Conservation (phyloP, 306 rosid genomes). For the Fragaria ananassa region DNA sequence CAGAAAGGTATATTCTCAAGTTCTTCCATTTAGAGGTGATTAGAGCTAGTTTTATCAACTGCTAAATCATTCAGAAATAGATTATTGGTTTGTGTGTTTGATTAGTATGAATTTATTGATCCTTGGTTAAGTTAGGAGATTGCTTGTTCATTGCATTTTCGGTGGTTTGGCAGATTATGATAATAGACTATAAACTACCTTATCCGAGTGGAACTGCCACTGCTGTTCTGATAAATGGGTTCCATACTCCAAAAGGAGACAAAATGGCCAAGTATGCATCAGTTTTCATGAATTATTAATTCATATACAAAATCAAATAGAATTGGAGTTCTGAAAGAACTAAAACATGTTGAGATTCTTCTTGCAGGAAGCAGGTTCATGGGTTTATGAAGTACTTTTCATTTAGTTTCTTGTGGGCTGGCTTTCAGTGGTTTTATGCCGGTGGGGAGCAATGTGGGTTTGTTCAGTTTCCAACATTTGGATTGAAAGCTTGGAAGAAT, state of each 20-base stretch:
- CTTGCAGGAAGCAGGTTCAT: slow-evolving; percentile 78
- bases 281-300: not conserved
- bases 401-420: slow-evolving; percentile 79
- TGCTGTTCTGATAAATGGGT: slow-evolving; percentile 94
- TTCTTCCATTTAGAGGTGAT: not conserved
- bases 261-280: slow-evolving; percentile 68
- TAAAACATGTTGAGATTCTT: slow-evolving; percentile 24
- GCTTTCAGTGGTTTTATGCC: slow-evolving; percentile 87
- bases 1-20: slow-evolving; percentile 62
- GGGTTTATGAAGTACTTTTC: slow-evolving; percentile 79
- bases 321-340: slow-evolving; percentile 22
- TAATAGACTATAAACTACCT: slow-evolving; percentile 78
- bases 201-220: slow-evolving; percentile 99
- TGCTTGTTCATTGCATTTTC: slow-evolving; percentile 20
- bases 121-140: not conserved
- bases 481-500: slow-evolving; percentile 77
- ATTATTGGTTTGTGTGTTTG: not conserved
- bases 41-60: not conserved
- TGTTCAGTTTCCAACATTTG: slow-evolving; percentile 88
- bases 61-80: not conserved
- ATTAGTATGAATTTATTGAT: not conserved
- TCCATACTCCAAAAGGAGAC: slow-evolving; percentile 91
- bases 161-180: slow-evolving; percentile 72
- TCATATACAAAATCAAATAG: not conserved
- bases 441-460: slow-evolving; percentile 89